Percentiles rank a stretch among this genome's conserved stretches.
phyloP scores from a whole-genome alignment of 139 green algal genomes.

The Pleodorina starrii region DNA sequence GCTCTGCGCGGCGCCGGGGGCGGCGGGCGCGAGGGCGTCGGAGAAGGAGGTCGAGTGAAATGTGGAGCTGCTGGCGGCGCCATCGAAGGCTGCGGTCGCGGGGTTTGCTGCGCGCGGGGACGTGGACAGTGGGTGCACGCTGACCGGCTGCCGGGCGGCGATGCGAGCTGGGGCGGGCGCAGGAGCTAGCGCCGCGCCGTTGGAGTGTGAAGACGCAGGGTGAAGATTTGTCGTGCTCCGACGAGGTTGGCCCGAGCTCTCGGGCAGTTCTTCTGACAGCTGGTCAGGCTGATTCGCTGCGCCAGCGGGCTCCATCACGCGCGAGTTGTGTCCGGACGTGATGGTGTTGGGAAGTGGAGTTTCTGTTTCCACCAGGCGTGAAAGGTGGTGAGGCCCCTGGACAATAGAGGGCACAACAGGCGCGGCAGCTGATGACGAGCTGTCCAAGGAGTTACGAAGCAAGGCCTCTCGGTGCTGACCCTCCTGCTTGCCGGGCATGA shows the following conservation, averaged over 20 bases:
- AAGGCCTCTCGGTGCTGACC: neutral
- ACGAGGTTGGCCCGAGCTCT: too few species aligned
- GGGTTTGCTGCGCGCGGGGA: neutral
- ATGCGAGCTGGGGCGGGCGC: neutral
- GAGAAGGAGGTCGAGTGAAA: too few species aligned
- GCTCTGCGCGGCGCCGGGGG: neutral
- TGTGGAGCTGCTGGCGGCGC: neutral
- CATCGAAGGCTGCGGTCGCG: too few species aligned
- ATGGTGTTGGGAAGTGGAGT: conserved; percentile 3
- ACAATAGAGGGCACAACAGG: neutral
- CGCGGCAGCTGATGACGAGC: neutral
- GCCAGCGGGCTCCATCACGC: too few species aligned
- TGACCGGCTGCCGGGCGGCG: neutral
- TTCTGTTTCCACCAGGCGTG: neutral
- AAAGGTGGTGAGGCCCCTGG: neutral
- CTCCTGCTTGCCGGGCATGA: neutral
- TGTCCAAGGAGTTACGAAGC: neutral
- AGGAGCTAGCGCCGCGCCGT: neutral
- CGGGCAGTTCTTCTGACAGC: too few species aligned
- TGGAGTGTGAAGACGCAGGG: too few species aligned
- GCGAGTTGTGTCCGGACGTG: neutral
- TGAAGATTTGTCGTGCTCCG: too few species aligned
- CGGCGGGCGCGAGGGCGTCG: too few species aligned
- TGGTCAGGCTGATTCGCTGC: too few species aligned
- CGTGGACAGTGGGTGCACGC: conserved; percentile 3